Percentiles rank a stretch among this genome's conserved stretches.
These are phyloP conservation scores for Phytophthora melonis DNA, from an alignment of 352 stramenopile genomes.

Conservation along the genomic window DNA sequence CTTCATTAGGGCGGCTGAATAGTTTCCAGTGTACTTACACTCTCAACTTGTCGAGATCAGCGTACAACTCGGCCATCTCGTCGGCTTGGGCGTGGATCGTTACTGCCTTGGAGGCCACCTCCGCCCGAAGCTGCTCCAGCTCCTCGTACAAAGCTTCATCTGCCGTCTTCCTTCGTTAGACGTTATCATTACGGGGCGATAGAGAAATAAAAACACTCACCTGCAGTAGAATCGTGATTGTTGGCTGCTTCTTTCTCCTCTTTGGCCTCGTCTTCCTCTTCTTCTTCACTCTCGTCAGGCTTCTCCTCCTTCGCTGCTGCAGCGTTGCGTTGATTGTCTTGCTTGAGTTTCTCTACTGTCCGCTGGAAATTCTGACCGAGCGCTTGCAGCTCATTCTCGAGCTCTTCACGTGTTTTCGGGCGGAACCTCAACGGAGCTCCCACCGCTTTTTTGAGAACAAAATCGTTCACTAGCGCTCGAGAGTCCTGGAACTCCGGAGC, in stretches of 20 bases:
- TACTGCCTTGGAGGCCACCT: constrained; percentile 61
- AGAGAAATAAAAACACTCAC: not conserved
- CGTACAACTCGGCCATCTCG: constrained; percentile 66
- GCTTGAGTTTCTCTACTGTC: constrained; percentile 68
- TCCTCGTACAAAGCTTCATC: constrained; percentile 61
- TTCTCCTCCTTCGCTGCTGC: constrained; percentile 45
- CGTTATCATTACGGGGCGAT: too few species aligned
- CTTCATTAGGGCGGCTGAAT: not conserved
- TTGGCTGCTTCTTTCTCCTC: constrained; percentile 38
- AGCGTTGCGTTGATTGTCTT: constrained; percentile 47
- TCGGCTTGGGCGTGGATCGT: constrained; percentile 69
- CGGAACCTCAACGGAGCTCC: constrained; percentile 84
- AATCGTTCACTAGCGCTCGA: constrained; percentile 81
- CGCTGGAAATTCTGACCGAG: constrained; percentile 82
- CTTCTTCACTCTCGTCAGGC: constrained; percentile 37
- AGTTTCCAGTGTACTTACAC: constrained; percentile 25
- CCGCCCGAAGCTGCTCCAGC: constrained; percentile 62
- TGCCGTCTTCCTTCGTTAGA: not conserved
- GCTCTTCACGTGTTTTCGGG: constrained; percentile 86
- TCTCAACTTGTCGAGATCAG: constrained; percentile 66
- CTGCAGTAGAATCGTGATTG: constrained; percentile 16
- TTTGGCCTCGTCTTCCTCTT: constrained; percentile 33
- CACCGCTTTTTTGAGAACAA: constrained; percentile 83
- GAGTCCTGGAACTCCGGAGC: constrained; percentile 71
- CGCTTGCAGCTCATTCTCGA: constrained; percentile 82